These are phyloP conservation scores for Carallia pectinifolia DNA, from an alignment of 345 rosid species.

Conservation along the genomic window DNA sequence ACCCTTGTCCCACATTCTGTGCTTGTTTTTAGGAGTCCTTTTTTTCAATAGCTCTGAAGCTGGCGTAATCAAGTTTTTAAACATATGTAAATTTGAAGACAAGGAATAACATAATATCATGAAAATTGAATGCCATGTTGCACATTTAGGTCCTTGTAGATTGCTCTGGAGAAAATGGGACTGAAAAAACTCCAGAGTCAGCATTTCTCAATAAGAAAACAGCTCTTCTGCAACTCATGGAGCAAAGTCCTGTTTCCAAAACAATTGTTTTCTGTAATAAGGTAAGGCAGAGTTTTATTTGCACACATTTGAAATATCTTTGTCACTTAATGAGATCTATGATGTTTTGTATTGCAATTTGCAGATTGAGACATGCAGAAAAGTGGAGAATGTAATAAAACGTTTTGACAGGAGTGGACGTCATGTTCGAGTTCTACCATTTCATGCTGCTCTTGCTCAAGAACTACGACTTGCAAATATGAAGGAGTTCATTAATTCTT, in stretches of 20 bases:
- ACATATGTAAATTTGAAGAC: not conserved
- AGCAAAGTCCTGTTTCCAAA: constrained; percentile 59
- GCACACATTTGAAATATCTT: not conserved
- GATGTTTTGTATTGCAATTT: constrained; percentile 3
- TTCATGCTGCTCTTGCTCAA: constrained; percentile 85
- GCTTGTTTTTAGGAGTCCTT: not conserved
- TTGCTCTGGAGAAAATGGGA: constrained; percentile 75
- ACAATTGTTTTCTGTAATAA: constrained; percentile 88
- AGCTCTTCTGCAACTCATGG: constrained; percentile 71
- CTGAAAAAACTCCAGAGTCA: constrained; percentile 60
- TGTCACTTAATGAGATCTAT: not conserved
- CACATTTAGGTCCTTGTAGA: constrained; percentile 70
- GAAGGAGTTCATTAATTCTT: constrained; percentile 64
- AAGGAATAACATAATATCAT: constrained; percentile 1
- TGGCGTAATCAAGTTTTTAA: not conserved
- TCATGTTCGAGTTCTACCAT: constrained; percentile 57
- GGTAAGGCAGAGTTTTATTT: constrained; percentile 35
- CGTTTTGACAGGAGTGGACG: constrained; percentile 66
- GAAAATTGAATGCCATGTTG: constrained; percentile 15
- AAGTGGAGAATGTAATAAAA: constrained; percentile 83
- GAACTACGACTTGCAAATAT: constrained; percentile 62
- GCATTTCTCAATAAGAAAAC: constrained; percentile 80
- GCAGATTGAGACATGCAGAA: constrained; percentile 95
- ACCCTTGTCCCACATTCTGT: not conserved
- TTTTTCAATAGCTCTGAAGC: not conserved